A percentile compares a stretch with the other conserved stretches of the same genome.
Conservation (phyloP, 2,329 filamentous ascomycete species). For the Helicocarpus griseus region DNA sequence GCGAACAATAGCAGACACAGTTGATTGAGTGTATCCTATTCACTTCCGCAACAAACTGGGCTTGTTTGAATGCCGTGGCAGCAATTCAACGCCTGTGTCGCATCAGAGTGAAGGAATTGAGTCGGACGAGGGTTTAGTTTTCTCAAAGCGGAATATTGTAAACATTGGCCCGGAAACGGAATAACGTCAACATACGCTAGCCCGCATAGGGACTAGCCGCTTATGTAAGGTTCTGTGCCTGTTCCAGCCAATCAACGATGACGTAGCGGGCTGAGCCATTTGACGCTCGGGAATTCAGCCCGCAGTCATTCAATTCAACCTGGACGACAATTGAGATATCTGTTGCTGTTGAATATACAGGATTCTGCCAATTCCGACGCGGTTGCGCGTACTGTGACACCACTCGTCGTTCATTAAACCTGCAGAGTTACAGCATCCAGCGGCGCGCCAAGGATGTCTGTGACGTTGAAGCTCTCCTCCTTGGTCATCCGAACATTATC, state of each 20-base stretch:
- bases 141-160: conserved; percentile 12
- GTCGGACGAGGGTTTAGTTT: not conserved
- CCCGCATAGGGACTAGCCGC: not conserved
- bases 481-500: conserved; percentile 55
- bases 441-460: conserved; percentile 42
- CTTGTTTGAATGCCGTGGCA: not conserved
- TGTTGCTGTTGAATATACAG: not conserved
- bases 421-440: not conserved
- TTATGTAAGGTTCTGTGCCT: not conserved
- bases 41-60: not conserved
- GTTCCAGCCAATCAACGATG: not conserved
- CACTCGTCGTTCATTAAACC: not conserved
- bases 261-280: not conserved
- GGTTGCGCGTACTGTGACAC: not conserved
- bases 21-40: not conserved
- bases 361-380: not conserved
- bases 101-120: not conserved
- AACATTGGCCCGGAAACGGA: conserved; percentile 13
- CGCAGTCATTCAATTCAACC: not conserved
- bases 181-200: not conserved
- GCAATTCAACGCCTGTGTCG: not conserved
- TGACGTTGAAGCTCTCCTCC: conserved; percentile 58
- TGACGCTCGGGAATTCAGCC: not conserved
- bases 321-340: not conserved
- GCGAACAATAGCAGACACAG: not conserved